Conservation (phyloP, 768 basidiomycete species). For the Trametes cinnabarina region DNA sequence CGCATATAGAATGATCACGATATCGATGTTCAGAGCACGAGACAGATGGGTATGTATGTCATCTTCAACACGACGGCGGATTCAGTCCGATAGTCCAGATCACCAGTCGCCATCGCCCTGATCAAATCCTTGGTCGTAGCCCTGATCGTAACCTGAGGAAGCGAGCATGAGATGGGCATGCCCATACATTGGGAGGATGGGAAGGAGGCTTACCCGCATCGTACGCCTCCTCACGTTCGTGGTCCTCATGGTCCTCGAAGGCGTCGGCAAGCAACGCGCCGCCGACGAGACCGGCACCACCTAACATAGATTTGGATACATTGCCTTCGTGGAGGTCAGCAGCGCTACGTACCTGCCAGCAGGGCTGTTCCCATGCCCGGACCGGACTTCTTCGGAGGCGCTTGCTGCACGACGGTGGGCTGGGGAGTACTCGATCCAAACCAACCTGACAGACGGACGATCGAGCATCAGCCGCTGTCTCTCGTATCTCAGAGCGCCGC, state of each 20-base stretch:
- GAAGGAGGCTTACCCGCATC: conserved; percentile 33
- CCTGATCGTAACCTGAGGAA: conserved; percentile 24
- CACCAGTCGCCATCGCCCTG: conserved; percentile 25
- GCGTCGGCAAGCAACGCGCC: conserved; percentile 55
- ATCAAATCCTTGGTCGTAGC: conserved; percentile 30
- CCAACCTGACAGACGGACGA: conserved; percentile 26
- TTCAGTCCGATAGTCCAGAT: not conserved
- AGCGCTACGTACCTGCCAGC: conserved; percentile 40
- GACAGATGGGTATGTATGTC: too few species aligned
- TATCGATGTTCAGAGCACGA: too few species aligned
- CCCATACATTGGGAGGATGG: not conserved
- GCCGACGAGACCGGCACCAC: conserved; percentile 65
- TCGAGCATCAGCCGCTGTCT: not conserved
- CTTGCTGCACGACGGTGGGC: conserved; percentile 33
- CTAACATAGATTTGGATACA: conserved; percentile 28
- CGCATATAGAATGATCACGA: too few species aligned
- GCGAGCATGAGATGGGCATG: not conserved
- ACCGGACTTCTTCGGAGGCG: conserved; percentile 44
- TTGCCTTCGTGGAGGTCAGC: not conserved
- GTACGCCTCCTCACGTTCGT: conserved; percentile 32
- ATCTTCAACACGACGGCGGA: too few species aligned
- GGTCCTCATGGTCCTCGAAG: conserved; percentile 42
- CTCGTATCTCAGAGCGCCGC: conserved; percentile 14
- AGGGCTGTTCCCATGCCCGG: conserved; percentile 49
- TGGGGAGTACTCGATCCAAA: conserved; percentile 33